Conservation (phyloP, 2,329 filamentous ascomycete species). For the Cladosporium sp. region DNA sequence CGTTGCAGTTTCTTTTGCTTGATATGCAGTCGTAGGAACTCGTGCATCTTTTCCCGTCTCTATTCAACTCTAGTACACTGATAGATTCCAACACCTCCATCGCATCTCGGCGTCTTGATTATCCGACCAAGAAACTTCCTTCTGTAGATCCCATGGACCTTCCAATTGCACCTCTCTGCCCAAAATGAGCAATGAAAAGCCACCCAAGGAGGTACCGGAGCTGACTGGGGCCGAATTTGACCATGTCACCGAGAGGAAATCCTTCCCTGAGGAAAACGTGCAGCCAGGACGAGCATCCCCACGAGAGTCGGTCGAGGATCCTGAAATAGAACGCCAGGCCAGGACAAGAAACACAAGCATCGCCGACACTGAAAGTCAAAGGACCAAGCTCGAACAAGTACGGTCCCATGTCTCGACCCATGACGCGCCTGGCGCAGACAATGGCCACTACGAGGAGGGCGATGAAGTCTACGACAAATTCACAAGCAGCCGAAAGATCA, state of each 20-base stretch:
- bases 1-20: neutral
- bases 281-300: neutral
- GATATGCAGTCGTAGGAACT: neutral
- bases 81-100: neutral
- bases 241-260: slow-evolving; percentile 3
- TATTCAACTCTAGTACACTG: too few species aligned
- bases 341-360: neutral
- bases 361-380: slow-evolving; percentile 8
- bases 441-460: slow-evolving; percentile 36
- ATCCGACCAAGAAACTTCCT: too few species aligned
- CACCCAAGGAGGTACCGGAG: slow-evolving; percentile 2
- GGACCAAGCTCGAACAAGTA: slow-evolving; percentile 21
- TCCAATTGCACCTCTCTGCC: neutral
- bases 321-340: neutral
- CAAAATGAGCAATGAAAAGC: slow-evolving; percentile 9
- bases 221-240: slow-evolving; percentile 10
- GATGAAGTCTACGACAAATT: slow-evolving; percentile 60
- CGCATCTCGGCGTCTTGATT: neutral
- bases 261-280: neutral
- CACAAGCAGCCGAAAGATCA: slow-evolving; percentile 53
- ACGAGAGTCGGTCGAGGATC: slow-evolving; percentile 1
- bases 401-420: slow-evolving; percentile 28
- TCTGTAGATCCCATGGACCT: neutral
- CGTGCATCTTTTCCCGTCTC: too few species aligned
- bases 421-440: slow-evolving; percentile 18